Conservation (phyloP, 2,329 filamentous ascomycete genomes). For the Penicillium sp. region DNA sequence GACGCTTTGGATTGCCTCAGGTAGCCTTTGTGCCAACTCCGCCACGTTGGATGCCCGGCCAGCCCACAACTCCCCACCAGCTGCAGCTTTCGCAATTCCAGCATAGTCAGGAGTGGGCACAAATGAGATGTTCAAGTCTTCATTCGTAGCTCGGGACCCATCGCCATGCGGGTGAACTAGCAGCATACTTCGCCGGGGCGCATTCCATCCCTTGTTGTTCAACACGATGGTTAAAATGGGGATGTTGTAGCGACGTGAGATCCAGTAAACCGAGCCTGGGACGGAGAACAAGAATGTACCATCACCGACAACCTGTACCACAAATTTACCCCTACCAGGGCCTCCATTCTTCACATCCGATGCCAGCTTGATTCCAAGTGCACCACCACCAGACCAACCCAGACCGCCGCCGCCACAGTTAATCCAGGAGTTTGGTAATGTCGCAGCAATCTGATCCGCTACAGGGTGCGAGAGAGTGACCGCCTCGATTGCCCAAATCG, state of each 20-base stretch:
- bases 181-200: constrained; percentile 59
- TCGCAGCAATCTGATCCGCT: constrained; percentile 68
- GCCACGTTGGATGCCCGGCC: constrained; percentile 57
- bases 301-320: constrained; percentile 66
- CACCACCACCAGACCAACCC: constrained; percentile 75
- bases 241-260: constrained; percentile 64
- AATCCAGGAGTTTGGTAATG: constrained; percentile 70
- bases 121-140: constrained; percentile 67
- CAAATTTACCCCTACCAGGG: constrained; percentile 56
- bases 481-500: constrained; percentile 75
- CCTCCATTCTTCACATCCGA: constrained; percentile 53
- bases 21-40: constrained; percentile 55
- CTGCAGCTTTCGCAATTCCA: constrained; percentile 66
- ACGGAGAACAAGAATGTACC: constrained; percentile 67
- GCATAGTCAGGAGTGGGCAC: constrained; percentile 65
- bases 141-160: constrained; percentile 61
- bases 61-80: constrained; percentile 62
- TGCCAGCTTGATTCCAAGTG: constrained; percentile 74
- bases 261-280: constrained; percentile 68
- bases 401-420: constrained; percentile 80
- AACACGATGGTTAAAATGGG: constrained; percentile 66
- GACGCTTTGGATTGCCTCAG: constrained; percentile 60
- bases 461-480: constrained; percentile 70
- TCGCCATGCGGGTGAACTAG: constrained; percentile 66
- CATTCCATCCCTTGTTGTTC: constrained; percentile 72